Evolutionary conservation across 306 rosid genomes (phyloP).

Genomic region (Vigna nakashimae): DNA sequence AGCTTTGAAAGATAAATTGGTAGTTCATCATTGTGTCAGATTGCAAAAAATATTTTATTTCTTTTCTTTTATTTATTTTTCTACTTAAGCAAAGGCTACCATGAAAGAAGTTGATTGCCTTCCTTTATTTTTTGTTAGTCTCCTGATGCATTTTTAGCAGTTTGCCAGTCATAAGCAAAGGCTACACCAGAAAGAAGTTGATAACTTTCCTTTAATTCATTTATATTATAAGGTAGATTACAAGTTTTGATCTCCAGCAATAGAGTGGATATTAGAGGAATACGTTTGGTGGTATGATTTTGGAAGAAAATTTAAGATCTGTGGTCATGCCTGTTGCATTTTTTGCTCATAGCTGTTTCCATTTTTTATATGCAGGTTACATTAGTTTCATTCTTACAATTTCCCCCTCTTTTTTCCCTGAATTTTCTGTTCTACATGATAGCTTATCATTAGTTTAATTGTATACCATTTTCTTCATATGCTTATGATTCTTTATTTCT

Average conservation of each 20-base stretch:
- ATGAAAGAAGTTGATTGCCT: neutral
- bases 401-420: neutral
- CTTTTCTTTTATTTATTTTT: neutral
- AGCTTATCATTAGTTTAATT: slow-evolving; percentile 12
- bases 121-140: neutral
- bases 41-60: neutral
- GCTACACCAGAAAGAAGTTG: neutral
- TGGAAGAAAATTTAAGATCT: neutral
- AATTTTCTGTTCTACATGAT: slow-evolving; percentile 28
- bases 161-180: neutral
- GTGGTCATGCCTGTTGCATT: neutral
- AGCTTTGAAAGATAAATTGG: slow-evolving; percentile 10
- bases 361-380: neutral
- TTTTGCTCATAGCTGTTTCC: slow-evolving; percentile 8
- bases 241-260: slow-evolving; percentile 24
- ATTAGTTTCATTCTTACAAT: slow-evolving; percentile 9
- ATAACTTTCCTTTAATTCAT: slow-evolving; percentile 1
- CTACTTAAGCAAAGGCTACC: neutral
- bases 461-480: neutral
- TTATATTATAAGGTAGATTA: slow-evolving; percentile 18
- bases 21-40: slow-evolving; percentile 7
- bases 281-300: slow-evolving; percentile 23
- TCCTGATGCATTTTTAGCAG: neutral
- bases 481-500: slow-evolving; percentile 24
- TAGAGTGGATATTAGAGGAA: slow-evolving; percentile 22